Evolutionary conservation across 306 rosid species (phyloP).

Genomic region (Quercus engelmannii): DNA sequence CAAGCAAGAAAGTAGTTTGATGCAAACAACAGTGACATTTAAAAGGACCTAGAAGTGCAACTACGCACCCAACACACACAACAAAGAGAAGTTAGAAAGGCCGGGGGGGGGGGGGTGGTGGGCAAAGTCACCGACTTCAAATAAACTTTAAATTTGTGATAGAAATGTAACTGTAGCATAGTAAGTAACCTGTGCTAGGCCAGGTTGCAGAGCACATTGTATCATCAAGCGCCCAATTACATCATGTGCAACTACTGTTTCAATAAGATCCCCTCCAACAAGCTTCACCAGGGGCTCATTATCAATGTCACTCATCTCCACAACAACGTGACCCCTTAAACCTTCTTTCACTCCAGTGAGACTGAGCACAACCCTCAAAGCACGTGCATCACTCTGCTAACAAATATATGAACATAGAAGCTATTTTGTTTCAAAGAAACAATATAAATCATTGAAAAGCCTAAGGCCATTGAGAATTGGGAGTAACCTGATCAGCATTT

Average conservation of each 20-base stretch:
- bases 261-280: conserved; percentile 93
- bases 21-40: not conserved
- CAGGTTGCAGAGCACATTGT: conserved; percentile 98
- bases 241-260: conserved; percentile 99
- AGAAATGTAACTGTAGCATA: not conserved
- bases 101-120: not conserved
- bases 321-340: conserved; percentile 85
- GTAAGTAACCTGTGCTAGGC: conserved; percentile 88
- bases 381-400: conserved; percentile 93
- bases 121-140: not conserved
- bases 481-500: conserved; percentile 92
- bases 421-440: conserved; percentile 8
- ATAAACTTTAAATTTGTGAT: not conserved
- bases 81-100: too few relatives aligned
- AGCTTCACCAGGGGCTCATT: conserved; percentile 96
- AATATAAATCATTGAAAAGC: conserved; percentile 16
- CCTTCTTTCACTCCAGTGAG: conserved; percentile 94
- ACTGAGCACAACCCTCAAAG: conserved; percentile 97
- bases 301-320: conserved; percentile 98
- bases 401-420: conserved; percentile 7
- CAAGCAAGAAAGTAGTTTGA: not conserved
- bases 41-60: not conserved
- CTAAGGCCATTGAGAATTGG: conserved; percentile 6
- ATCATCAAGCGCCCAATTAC: conserved; percentile 98
- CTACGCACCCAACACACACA: not conserved